A percentile compares a stretch with the other conserved stretches of the same genome.
phyloP scores from a whole-genome alignment of 1,139 yeast genomes.

The Kurtzmaniella quercitrusa region DNA sequence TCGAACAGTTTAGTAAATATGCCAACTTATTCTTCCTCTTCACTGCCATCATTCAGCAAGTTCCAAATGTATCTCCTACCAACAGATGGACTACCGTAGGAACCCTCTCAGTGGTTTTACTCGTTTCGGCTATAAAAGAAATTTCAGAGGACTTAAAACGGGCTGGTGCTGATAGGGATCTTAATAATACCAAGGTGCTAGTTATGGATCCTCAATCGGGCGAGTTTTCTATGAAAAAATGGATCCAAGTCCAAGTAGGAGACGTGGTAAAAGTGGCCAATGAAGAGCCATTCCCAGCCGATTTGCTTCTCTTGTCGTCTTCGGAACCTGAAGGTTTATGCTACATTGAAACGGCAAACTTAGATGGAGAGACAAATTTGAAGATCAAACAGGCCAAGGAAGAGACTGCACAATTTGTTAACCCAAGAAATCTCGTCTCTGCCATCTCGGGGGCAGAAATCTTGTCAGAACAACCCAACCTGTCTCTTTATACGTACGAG shows the following conservation, averaged over 20 bases:
- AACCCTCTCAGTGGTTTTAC: conserved; percentile 74
- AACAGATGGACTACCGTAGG: conserved; percentile 94
- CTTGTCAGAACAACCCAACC: conserved; percentile 88
- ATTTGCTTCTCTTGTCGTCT: conserved; percentile 74
- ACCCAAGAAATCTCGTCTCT: conserved; percentile 55
- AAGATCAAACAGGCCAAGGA: conserved; percentile 85
- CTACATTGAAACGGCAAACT: conserved; percentile 93
- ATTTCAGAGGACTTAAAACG: conserved; percentile 87
- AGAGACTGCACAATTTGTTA: conserved; percentile 73
- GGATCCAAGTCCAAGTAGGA: conserved; percentile 91
- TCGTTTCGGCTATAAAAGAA: conserved; percentile 92
- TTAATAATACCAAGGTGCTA: conserved; percentile 72
- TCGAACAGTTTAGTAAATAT: conserved; percentile 95
- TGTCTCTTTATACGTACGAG: conserved; percentile 90
- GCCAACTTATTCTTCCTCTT: conserved; percentile 92
- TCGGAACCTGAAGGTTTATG: conserved; percentile 98
- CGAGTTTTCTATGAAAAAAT: conserved; percentile 59
- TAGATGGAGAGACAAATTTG: conserved; percentile 96
- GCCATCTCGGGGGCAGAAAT: conserved; percentile 39
- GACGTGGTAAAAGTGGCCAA: conserved; percentile 81
- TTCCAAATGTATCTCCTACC: conserved; percentile 94
- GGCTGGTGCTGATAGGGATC: conserved; percentile 81
- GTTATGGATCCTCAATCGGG: conserved; percentile 63
- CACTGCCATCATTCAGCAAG: conserved; percentile 94
- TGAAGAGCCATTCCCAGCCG: conserved; percentile 95